Evolutionary conservation across 2,329 filamentous ascomycete genomes (phyloP), one percentile per base, ranked within the genome.

Genomic region (Phialemoniopsis sp.): DNA sequence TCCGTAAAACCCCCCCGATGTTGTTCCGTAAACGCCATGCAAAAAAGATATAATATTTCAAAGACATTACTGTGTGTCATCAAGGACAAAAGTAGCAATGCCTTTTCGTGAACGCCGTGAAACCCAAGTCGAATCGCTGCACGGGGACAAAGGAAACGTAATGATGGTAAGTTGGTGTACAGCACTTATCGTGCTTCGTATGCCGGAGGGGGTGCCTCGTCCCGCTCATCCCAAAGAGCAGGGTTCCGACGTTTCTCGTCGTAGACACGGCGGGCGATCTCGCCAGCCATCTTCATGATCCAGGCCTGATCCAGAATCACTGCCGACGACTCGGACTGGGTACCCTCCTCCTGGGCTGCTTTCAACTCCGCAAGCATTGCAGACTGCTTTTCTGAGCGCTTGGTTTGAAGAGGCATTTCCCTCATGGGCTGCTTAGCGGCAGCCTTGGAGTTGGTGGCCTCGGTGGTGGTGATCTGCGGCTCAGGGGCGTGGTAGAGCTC

Each of bases 271-370:
- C 82, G 73, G 29, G 89, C 89, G 52, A 97, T 91, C 62, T 97
- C 93, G 47, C 83, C 84, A 5, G 91, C 90, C 79, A 98, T 93
- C 68, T 95, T 93, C 68, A 85, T 81, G 64, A 93, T 85, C 86
- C 87, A 93, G 3, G 87, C 87, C 59, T 89, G 84, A 57, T 89
- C 85, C 18, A 88, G 68, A 36, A 89, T 87, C 19, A 74, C 70
- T 1, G 76, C 76, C 12, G 73, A 70, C 5, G 66, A 69, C 26
- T 78, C 74, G 1, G 71, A 73, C 48, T 55, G 53, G 43, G 58
- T 55, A 53, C 52, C 49, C 8, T 26, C 43, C 40, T 17, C 46
- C 41, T 57, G 21, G 21, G 21, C 21, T 6, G 63, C 43, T 53
- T 55, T 46, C 37, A 51, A 46, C 9, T 50, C 49, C 13, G 55